phyloP scores from a whole-genome alignment of 441 rosid genomes.

The Theobroma grandiflorum region DNA sequence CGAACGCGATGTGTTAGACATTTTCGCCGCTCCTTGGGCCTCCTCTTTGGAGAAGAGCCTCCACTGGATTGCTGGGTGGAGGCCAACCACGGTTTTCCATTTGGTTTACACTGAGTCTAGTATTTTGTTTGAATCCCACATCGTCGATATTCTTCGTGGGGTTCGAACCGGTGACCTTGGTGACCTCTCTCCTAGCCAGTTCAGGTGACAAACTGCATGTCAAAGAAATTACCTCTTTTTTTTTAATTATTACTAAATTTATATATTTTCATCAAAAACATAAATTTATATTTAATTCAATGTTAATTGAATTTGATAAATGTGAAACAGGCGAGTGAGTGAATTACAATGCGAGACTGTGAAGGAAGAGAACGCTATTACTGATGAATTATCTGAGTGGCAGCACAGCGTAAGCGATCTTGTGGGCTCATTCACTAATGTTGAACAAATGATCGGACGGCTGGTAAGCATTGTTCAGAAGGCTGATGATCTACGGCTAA shows the following conservation, averaged over 20 bases:
- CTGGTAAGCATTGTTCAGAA: slow-evolving; percentile 55
- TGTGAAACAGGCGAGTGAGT: slow-evolving; percentile 67
- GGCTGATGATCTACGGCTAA: slow-evolving; percentile 75
- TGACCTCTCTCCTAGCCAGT: slow-evolving; percentile 79
- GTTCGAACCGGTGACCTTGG: slow-evolving; percentile 77
- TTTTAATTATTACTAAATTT: background rate
- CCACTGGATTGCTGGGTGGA: slow-evolving; percentile 84
- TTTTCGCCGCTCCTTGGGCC: slow-evolving; percentile 78
- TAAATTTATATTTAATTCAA: background rate
- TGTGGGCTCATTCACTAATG: slow-evolving; percentile 32
- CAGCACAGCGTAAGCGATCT: slow-evolving; percentile 70
- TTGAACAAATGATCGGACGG: slow-evolving; percentile 52
- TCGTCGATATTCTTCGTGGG: slow-evolving; percentile 76
- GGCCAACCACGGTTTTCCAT: slow-evolving; percentile 84
- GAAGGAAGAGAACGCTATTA: slow-evolving; percentile 77
- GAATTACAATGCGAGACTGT: slow-evolving; percentile 92
- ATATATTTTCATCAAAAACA: background rate
- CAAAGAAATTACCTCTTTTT: background rate
- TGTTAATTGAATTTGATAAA: background rate
- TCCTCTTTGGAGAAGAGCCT: slow-evolving; percentile 80
- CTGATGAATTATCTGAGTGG: slow-evolving; percentile 79
- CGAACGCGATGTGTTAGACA: slow-evolving; percentile 57
- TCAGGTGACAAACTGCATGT: slow-evolving; percentile 50
- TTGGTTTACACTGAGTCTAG: slow-evolving; percentile 83
- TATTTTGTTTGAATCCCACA: slow-evolving; percentile 75